Percentiles rank a stretch among this genome's conserved stretches.
These are phyloP conservation scores for Neopestalotiopsis sp. DNA, from an alignment of 2,329 filamentous ascomycete species.

Conservation along the genomic window DNA sequence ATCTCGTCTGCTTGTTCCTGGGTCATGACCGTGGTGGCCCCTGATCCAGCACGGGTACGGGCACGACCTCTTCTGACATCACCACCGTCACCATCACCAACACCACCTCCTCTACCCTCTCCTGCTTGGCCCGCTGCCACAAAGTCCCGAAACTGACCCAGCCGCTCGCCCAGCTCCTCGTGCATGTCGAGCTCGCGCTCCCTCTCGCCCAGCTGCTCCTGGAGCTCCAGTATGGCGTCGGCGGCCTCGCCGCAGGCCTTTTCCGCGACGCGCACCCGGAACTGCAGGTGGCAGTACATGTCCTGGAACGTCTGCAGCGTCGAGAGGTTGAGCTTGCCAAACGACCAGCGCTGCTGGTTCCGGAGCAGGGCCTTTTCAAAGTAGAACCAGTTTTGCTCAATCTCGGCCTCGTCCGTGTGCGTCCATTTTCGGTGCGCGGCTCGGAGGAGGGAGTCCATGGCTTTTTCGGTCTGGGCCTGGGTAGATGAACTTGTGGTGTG, in stretches of 20 bases:
- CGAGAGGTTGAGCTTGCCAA: background rate
- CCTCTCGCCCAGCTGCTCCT: background rate
- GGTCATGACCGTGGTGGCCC: too few relatives aligned
- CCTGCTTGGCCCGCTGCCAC: background rate
- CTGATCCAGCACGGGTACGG: background rate
- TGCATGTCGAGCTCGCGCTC: background rate
- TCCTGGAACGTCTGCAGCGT: background rate
- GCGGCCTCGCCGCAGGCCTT: background rate
- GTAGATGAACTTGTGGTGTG: background rate
- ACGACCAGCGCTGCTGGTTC: slow-evolving; percentile 3
- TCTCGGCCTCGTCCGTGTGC: background rate
- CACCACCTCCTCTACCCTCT: background rate
- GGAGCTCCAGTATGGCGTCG: background rate
- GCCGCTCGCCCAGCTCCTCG: background rate
- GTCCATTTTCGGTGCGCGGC: background rate
- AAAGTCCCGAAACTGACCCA: background rate
- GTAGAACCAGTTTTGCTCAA: background rate
- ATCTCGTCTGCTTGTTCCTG: background rate
- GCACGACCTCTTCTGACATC: background rate
- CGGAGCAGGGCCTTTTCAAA: slow-evolving; percentile 4
- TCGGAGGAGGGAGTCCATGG: background rate
- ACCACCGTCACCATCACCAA: too few relatives aligned
- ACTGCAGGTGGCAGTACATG: slow-evolving; percentile 9
- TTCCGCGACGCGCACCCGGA: background rate
- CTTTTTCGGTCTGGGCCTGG: background rate